phyloP scores from a whole-genome alignment of 768 basidiomycete species.

The Exidia glandulosa region DNA sequence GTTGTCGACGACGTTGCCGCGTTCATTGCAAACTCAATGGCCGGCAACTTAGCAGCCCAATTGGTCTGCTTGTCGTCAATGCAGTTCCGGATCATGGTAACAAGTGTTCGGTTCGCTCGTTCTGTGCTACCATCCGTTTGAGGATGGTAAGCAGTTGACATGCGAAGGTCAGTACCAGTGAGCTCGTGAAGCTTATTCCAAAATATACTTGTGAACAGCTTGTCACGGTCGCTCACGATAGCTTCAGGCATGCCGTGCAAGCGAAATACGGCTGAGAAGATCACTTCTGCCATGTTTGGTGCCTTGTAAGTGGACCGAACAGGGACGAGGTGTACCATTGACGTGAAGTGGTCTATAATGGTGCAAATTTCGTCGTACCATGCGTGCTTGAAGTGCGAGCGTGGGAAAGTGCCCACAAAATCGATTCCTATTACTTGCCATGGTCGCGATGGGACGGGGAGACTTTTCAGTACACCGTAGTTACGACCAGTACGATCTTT shows the following conservation, averaged over 20 bases:
- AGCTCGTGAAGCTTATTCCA: background rate
- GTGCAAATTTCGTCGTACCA: slow-evolving; percentile 15
- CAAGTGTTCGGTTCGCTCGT: slow-evolving; percentile 7
- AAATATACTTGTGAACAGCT: slow-evolving; percentile 31
- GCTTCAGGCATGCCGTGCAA: slow-evolving; percentile 26
- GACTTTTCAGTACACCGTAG: too few species aligned
- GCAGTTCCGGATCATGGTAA: slow-evolving; percentile 1
- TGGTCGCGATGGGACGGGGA: too few species aligned
- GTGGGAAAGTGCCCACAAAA: slow-evolving; percentile 14
- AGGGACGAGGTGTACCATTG: slow-evolving; percentile 19
- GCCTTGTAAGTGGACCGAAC: slow-evolving; percentile 20
- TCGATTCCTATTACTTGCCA: slow-evolving; percentile 20
- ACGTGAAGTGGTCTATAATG: slow-evolving; percentile 14
- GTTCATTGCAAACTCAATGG: slow-evolving; percentile 12
- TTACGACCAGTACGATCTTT: too few species aligned
- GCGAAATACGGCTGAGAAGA: slow-evolving; percentile 25
- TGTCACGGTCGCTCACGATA: slow-evolving; percentile 32
- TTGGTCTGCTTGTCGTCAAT: background rate
- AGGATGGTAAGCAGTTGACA: slow-evolving; percentile 33
- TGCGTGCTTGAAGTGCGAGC: slow-evolving; percentile 11
- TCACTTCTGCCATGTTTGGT: slow-evolving; percentile 22
- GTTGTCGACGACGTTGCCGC: slow-evolving; percentile 9
- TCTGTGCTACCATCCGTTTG: slow-evolving; percentile 32
- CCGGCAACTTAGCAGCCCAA: slow-evolving; percentile 7
- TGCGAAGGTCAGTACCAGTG: slow-evolving; percentile 8